These are phyloP conservation scores for Debaryomyces sp. DNA, from an alignment of 1,139 yeast genomes.

Conservation along the genomic window DNA sequence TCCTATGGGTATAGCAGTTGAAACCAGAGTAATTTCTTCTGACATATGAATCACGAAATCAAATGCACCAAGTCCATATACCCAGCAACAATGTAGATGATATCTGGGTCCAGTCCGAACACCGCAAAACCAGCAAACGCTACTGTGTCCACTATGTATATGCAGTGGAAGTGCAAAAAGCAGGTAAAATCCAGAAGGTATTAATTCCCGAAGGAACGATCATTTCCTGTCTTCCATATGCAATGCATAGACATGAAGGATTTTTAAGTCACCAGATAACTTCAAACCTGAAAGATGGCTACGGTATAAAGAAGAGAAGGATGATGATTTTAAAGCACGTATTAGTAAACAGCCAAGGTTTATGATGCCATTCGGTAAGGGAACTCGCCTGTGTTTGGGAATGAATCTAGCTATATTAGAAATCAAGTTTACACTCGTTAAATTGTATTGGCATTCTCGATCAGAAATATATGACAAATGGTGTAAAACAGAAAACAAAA, in stretches of 20 bases:
- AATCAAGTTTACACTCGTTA: slow-evolving; percentile 61
- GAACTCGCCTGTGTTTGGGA: slow-evolving; percentile 74
- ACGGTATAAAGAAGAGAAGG: slow-evolving; percentile 32
- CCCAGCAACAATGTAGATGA: slow-evolving; percentile 66
- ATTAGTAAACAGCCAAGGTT: slow-evolving; percentile 49
- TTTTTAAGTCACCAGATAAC: slow-evolving; percentile 52
- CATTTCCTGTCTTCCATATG: slow-evolving; percentile 67
- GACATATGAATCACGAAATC: slow-evolving; percentile 75
- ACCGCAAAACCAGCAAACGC: no score
- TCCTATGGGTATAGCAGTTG: slow-evolving; percentile 69
- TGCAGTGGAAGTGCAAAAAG: slow-evolving; percentile 18
- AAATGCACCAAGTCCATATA: slow-evolving; percentile 69
- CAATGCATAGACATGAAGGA: slow-evolving; percentile 56
- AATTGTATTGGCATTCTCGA: slow-evolving; percentile 52
- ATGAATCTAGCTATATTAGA: slow-evolving; percentile 69
- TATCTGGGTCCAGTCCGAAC: slow-evolving; percentile 74
- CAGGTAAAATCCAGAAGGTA: slow-evolving; percentile 13
- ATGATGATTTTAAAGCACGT: slow-evolving; percentile 34
- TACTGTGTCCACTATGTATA: no score
- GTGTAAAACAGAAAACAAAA: slow-evolving; percentile 32
- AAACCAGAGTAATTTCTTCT: slow-evolving; percentile 71
- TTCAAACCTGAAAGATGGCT: slow-evolving; percentile 70
- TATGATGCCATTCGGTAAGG: slow-evolving; percentile 74
- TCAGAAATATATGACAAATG: slow-evolving; percentile 42
- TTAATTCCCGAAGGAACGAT: slow-evolving; percentile 56